phyloP scores from a whole-genome alignment of 352 stramenopile genomes.

The Pythium aristosporum region DNA sequence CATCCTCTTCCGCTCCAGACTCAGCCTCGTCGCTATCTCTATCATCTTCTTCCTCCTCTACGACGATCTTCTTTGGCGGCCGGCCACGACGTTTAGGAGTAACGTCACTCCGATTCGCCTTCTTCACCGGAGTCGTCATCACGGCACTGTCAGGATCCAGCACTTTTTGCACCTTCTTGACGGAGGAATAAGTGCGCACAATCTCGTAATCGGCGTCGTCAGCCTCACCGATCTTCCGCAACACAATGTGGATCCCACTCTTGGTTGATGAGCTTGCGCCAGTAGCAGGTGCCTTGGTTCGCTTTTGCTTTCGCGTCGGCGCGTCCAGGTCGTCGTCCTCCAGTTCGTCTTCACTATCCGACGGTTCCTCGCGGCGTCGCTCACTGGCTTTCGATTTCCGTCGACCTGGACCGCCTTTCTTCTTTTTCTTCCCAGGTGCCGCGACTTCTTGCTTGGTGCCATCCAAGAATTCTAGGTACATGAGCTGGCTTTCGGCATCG shows the following conservation, averaged over 20 bases:
- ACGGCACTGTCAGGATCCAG: constrained; percentile 5
- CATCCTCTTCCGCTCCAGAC: constrained; percentile 26
- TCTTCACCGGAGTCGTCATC: constrained; percentile 9
- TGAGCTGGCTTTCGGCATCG: constrained; percentile 78
- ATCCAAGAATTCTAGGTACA: constrained; percentile 87
- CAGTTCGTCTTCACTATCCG: constrained; percentile 26
- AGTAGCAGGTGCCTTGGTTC: constrained; percentile 3
- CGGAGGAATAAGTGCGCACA: constrained; percentile 25
- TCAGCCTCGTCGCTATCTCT: constrained; percentile 25
- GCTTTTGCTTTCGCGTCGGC: constrained; percentile 28
- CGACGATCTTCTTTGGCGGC: constrained; percentile 22
- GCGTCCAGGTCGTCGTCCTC: constrained; percentile 31
- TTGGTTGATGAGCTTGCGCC: constrained; percentile 13
- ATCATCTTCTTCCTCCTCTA: constrained; percentile 22
- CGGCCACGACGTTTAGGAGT: constrained; percentile 20
- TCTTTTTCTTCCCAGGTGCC: constrained; percentile 30
- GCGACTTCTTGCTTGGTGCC: constrained; percentile 47
- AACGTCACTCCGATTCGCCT: constrained; percentile 1
- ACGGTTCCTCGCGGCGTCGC: constrained; percentile 11
- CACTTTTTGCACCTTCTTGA: constrained; percentile 30
- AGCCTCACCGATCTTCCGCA: constrained; percentile 20
- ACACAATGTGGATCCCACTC: constrained; percentile 30
- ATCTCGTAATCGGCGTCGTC: constrained; percentile 24
- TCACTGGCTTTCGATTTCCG: constrained; percentile 39
- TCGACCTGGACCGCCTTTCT: constrained; percentile 29